Evolutionary conservation across 179 eudicot genomes (phyloP), one percentile per base, ranked within the genome.

Genomic region (Carnegiea gigantea): DNA sequence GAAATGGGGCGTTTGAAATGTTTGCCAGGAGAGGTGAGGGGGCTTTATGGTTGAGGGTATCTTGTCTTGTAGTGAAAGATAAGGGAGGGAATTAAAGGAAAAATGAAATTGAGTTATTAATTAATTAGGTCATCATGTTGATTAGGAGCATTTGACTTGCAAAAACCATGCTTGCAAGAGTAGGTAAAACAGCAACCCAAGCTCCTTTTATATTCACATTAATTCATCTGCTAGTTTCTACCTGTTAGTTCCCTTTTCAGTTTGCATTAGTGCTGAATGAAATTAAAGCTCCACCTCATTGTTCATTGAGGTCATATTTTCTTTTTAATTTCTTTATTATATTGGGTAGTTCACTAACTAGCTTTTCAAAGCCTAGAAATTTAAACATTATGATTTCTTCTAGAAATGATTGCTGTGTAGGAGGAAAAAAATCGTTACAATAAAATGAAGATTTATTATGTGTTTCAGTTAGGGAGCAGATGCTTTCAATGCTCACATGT

Each of bases 1-100:
- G 26, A 67, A 67, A 11, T 26, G 75, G 70, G 43, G 81, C 62
- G 82, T 82, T 81, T 86, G 88, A 86, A 86, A 86, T 84, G 86
- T 86, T 81, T 85, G 70, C 87, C 84, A 78, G 43, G 82, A 79
- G 85, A 72, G 73, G 79, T 62, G 81, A 79, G 38, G 81, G 78
- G 84, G 43, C 81, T 86, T 57, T 86, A 86, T 81, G 79, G 79
- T 70, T 17, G 84, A 81, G 60, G 82, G 30, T 78, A 74, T 53
- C 73, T 83, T 86, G 88, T 86, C 86, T 48, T 81, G 57, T 83
- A 81, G 87, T 81, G 82, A 30, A 70, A 71, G 77, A 48, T 70
- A 17, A 68, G 15, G 0, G 3, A 30, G 36, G 62, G 28, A 60
- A 73, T 40, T 21, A 62, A 30, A 36, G 24, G 43, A 9, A 26